These are phyloP conservation scores for Phialophora tarda DNA, from an alignment of 2,329 filamentous ascomycete genomes.

Conservation along the genomic window DNA sequence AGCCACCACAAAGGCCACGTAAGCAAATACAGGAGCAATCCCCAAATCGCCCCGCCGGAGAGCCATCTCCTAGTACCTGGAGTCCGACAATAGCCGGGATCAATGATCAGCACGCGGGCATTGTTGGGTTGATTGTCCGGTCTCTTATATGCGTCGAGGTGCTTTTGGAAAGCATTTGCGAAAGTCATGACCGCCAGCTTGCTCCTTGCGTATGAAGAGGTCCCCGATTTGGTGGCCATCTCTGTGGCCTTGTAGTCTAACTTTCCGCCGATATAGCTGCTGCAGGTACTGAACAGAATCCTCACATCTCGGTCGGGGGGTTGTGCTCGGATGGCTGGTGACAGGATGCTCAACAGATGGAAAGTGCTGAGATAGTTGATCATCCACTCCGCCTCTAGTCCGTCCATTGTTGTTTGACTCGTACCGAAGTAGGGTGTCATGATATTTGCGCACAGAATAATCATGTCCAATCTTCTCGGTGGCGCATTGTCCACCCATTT, in stretches of 20 bases:
- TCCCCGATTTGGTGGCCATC: conserved; percentile 35
- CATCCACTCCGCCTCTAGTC: conserved; percentile 88
- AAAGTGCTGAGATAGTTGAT: conserved; percentile 96
- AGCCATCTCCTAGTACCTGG: conserved; percentile 88
- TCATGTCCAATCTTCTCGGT: conserved; percentile 84
- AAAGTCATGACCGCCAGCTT: conserved; percentile 85
- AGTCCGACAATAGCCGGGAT: conserved; percentile 83
- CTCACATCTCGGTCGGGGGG: conserved; percentile 92
- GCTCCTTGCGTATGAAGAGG: conserved; percentile 62
- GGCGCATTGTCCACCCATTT: conserved; percentile 98
- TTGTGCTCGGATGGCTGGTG: conserved; percentile 86
- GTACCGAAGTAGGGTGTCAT: conserved; percentile 71
- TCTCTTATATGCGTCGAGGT: conserved; percentile 80
- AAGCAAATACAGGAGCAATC: conserved; percentile 75
- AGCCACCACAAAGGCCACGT: conserved; percentile 86
- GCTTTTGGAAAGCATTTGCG: conserved; percentile 88
- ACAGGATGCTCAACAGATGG: conserved; percentile 88
- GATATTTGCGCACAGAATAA: conserved; percentile 84
- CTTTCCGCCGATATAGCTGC: conserved; percentile 81
- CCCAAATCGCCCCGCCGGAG: conserved; percentile 80
- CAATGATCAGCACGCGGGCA: conserved; percentile 80
- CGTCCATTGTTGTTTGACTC: conserved; percentile 71
- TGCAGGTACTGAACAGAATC: conserved; percentile 83
- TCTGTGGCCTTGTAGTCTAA: conserved; percentile 56
- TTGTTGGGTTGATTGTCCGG: conserved; percentile 84